A percentile compares a stretch with the other conserved stretches of the same genome.
Evolutionary conservation across 176 grass and related monocot species (phyloP).

Genomic region (Hordeum marinum): DNA sequence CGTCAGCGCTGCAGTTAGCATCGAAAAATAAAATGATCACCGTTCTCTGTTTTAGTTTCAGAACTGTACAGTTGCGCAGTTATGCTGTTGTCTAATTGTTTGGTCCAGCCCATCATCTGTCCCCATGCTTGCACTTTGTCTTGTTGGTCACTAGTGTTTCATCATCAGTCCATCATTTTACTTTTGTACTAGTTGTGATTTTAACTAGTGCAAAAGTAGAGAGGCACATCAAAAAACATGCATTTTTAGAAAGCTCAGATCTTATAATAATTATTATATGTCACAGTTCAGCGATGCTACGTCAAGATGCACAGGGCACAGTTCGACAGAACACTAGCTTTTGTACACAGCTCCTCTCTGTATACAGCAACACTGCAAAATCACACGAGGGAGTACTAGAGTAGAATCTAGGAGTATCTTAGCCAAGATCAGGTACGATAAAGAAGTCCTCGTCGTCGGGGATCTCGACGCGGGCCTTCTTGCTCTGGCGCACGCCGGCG

Average conservation of each 20-base stretch:
- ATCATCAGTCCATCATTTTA: no score
- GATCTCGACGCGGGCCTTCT: slow-evolving; percentile 71
- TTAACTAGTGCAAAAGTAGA: neutral
- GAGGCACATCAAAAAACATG: neutral
- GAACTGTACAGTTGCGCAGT: neutral
- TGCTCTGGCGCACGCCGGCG: slow-evolving; percentile 41
- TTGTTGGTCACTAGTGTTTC: neutral
- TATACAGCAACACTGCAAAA: neutral
- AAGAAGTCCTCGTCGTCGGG: slow-evolving; percentile 81
- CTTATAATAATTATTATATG: slow-evolving; percentile 1
- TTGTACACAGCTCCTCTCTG: neutral
- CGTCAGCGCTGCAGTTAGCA: no score
- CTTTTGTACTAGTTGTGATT: no score
- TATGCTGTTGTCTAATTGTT: neutral
- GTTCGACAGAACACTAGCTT: slow-evolving; percentile 6
- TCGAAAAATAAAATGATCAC: no score
- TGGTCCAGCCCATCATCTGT: neutral
- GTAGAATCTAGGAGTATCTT: neutral
- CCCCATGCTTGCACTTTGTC: neutral
- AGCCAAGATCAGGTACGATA: slow-evolving; percentile 88
- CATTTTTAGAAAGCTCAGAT: neutral
- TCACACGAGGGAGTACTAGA: neutral
- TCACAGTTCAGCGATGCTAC: slow-evolving; percentile 4
- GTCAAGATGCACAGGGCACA: neutral
- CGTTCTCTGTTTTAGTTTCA: neutral